phyloP scores from a whole-genome alignment of 805 yeast species.

The Sungouiozyma ichnusensis region DNA sequence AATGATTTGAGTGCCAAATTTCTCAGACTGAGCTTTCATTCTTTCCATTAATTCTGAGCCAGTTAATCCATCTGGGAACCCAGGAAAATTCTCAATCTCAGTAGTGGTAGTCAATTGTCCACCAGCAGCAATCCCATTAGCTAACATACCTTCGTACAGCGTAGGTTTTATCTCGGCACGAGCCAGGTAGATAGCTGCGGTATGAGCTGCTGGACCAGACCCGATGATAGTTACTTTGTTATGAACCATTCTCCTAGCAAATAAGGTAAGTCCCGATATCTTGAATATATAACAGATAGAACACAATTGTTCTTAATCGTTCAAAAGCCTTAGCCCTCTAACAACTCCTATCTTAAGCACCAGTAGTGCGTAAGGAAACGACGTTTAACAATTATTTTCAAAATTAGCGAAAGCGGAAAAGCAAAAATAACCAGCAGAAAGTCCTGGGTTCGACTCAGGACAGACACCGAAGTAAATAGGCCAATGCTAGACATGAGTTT shows the following conservation, averaged over 20 bases:
- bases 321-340: too few relatives aligned
- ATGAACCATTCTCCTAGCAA: slow-evolving; percentile 53
- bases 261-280: neutral
- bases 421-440: too few relatives aligned
- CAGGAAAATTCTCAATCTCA: slow-evolving; percentile 97
- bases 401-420: too few relatives aligned
- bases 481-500: too few relatives aligned
- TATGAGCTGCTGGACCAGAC: slow-evolving; percentile 99
- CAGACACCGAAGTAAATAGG: too few relatives aligned
- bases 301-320: too few relatives aligned
- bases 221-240: slow-evolving; percentile 83
- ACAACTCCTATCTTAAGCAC: too few relatives aligned
- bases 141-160: slow-evolving; percentile 87
- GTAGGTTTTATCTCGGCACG: slow-evolving; percentile 95
- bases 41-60: slow-evolving; percentile 87
- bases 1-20: slow-evolving; percentile 87
- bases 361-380: too few relatives aligned
- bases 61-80: slow-evolving; percentile 86
- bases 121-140: slow-evolving; percentile 98
- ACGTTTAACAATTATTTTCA: too few relatives aligned
- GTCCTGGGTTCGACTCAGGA: neutral
- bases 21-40: slow-evolving; percentile 80
- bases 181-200: slow-evolving; percentile 94
- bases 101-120: slow-evolving; percentile 99
- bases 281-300: too few relatives aligned